Percentiles rank a stretch among this genome's conserved stretches.
Evolutionary conservation across 139 green algal genomes (phyloP).

Genomic region (Chlamydomonas asymmetrica): DNA sequence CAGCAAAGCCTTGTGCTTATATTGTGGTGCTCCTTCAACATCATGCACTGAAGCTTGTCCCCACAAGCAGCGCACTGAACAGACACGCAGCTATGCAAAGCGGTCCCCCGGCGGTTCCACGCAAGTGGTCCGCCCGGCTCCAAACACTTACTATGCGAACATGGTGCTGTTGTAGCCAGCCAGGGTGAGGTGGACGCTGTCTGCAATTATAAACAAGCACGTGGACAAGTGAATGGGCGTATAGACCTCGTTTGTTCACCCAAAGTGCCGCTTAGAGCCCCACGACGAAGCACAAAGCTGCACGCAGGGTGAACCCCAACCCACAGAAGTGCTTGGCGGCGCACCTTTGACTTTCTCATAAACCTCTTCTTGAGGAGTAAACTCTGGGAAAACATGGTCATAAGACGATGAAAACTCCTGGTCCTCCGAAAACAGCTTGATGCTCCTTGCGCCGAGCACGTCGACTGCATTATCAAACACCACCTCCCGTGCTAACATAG

Average conservation of each 20-base stretch:
- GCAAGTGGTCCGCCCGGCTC: neutral
- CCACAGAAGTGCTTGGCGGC: too few species aligned
- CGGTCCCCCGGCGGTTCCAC: neutral
- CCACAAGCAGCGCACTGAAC: too few species aligned
- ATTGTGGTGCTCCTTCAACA: neutral
- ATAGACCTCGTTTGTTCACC: neutral
- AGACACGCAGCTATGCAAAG: neutral
- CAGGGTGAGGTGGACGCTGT: conserved; percentile 35
- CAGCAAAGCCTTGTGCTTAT: neutral
- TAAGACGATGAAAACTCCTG: conserved; percentile 50
- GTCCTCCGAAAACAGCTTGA: conserved; percentile 39
- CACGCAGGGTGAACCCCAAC: too few species aligned
- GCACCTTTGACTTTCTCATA: conserved; percentile 30
- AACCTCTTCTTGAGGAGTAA: conserved; percentile 43
- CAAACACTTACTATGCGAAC: conserved; percentile 51
- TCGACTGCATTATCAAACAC: conserved; percentile 47
- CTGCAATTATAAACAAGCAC: conserved; percentile 7
- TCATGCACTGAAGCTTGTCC: neutral
- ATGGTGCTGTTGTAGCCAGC: conserved; percentile 57
- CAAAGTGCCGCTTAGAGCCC: too few species aligned
- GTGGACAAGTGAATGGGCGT: too few species aligned
- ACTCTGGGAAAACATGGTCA: conserved; percentile 43
- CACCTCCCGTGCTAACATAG: conserved; percentile 52
- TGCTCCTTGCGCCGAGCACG: neutral
- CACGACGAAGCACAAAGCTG: too few species aligned